Evolutionary conservation across 2,329 filamentous ascomycete genomes (phyloP).

Genomic region (Raffaelea deltoideospora): DNA sequence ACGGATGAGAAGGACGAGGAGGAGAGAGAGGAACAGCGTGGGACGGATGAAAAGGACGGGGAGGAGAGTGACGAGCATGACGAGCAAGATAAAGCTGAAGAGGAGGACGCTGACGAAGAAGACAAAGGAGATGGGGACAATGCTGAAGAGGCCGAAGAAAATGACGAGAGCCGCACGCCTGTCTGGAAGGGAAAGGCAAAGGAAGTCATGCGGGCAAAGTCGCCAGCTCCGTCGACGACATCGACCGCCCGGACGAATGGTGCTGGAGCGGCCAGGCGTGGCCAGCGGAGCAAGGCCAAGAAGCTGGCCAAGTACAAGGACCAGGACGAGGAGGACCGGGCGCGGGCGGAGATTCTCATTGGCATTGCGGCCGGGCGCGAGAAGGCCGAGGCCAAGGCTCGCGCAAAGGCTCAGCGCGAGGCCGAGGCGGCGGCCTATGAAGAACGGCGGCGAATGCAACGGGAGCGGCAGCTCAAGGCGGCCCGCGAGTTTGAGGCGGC

Average conservation of each 20-base stretch:
- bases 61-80: not conserved
- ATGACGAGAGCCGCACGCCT: not conserved
- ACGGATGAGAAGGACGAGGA: not conserved
- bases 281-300: constrained; percentile 70
- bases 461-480: constrained; percentile 59
- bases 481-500: constrained; percentile 64
- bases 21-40: not conserved
- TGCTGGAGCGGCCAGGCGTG: constrained; percentile 35
- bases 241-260: constrained; percentile 26
- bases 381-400: constrained; percentile 52
- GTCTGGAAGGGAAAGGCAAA: constrained; percentile 10
- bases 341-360: constrained; percentile 71
- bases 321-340: constrained; percentile 88
- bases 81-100: constrained; percentile 7
- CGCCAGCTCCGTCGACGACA: constrained; percentile 6
- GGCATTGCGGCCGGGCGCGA: constrained; percentile 56
- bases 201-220: constrained; percentile 9
- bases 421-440: constrained; percentile 56
- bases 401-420: constrained; percentile 53
- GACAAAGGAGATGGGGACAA: constrained; percentile 17
- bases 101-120: constrained; percentile 11
- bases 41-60: not conserved
- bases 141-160: constrained; percentile 12
- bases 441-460: constrained; percentile 65
- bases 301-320: constrained; percentile 87